These are phyloP conservation scores for Phlebiopsis gigantea DNA, from an alignment of 768 basidiomycete genomes.

Conservation along the genomic window DNA sequence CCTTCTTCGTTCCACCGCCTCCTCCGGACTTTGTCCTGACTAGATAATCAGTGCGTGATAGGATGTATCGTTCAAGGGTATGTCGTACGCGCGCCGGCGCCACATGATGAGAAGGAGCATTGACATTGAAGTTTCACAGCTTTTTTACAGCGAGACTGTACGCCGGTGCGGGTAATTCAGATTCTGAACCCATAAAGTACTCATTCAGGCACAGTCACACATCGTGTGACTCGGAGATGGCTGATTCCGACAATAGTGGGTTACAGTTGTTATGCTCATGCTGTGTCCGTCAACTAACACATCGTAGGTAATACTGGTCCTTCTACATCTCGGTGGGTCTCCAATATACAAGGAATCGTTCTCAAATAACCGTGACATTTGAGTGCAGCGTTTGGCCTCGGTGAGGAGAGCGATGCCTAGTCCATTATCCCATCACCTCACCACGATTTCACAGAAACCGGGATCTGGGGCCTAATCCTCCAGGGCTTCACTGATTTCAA, in stretches of 20 bases:
- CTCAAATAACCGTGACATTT: background rate
- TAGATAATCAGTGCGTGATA: slow-evolving; percentile 1
- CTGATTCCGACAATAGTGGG: slow-evolving; percentile 9
- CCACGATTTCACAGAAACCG: background rate
- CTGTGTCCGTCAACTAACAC: background rate
- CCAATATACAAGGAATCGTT: background rate
- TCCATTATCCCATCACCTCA: background rate
- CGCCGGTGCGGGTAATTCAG: background rate
- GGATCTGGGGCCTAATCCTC: slow-evolving; percentile 1
- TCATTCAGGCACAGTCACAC: slow-evolving; percentile 2
- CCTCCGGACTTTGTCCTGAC: background rate
- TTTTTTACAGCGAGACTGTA: slow-evolving; percentile 10
- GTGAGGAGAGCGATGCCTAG: background rate
- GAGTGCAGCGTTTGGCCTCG: slow-evolving; percentile 8
- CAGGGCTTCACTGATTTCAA: background rate
- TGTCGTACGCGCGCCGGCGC: background rate
- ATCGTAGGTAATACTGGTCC: slow-evolving; percentile 4
- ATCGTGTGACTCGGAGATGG: background rate
- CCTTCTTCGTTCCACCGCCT: background rate
- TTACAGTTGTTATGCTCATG: background rate
- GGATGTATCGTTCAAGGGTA: slow-evolving; percentile 11
- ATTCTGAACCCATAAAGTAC: background rate
- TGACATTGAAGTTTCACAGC: slow-evolving; percentile 4
- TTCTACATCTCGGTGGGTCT: slow-evolving; percentile 7
- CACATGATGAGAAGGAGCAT: background rate